Conservation (phyloP, 2,329 filamentous ascomycete species). For the Diaporthe vexans region DNA sequence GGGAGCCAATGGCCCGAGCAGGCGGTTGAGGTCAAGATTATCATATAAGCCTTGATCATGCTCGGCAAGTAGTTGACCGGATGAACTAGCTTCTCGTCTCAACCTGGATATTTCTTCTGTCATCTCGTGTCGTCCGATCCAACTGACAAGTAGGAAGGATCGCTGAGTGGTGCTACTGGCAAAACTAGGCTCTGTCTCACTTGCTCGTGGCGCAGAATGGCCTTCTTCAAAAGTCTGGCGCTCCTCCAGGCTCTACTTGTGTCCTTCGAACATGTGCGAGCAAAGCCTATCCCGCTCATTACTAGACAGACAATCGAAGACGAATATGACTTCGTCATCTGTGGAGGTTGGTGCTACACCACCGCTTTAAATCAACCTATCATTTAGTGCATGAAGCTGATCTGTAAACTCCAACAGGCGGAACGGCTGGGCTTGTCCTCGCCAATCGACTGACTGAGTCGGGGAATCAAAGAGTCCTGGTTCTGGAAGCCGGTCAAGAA, state of each 20-base stretch:
- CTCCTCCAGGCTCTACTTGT: constrained; percentile 9
- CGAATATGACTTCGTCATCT: constrained; percentile 22
- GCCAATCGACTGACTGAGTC: constrained; percentile 47
- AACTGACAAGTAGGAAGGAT: neutral
- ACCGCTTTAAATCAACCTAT: no score
- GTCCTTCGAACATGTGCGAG: neutral
- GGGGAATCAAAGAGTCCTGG: constrained; percentile 45
- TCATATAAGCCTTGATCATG: constrained; percentile 21
- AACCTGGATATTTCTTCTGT: neutral
- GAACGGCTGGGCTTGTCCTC: constrained; percentile 47
- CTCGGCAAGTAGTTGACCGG: neutral
- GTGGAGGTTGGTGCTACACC: neutral
- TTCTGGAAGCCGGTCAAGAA: constrained; percentile 46
- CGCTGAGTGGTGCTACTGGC: neutral
- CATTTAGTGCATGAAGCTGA: neutral
- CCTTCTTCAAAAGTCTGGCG: neutral
- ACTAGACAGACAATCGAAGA: constrained; percentile 2
- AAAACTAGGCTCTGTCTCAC: neutral
- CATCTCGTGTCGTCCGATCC: neutral
- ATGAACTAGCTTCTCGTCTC: neutral
- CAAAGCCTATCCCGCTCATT: constrained; percentile 8
- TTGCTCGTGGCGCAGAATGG: neutral
- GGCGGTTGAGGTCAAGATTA: constrained; percentile 4
- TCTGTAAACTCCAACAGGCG: constrained; percentile 29
- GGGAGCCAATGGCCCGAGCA: neutral